Conservation (phyloP, 305 asterid genomes). For the Fraxinus sp. region DNA sequence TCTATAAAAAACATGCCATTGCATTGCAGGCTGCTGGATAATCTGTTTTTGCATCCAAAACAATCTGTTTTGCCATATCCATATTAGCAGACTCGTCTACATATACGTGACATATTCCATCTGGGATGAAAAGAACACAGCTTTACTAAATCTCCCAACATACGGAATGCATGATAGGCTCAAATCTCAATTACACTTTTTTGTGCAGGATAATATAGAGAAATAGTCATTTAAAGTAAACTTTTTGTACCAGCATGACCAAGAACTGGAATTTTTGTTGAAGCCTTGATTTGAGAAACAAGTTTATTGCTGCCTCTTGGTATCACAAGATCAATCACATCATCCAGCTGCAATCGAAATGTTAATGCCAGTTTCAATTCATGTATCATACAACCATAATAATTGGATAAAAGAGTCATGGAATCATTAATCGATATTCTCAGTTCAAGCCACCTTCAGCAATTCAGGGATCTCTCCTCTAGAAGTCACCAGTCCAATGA, state of each 20-base stretch:
- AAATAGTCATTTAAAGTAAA: background rate
- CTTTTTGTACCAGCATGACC: slow-evolving; percentile 81
- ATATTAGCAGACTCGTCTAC: slow-evolving; percentile 81
- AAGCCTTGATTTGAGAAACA: slow-evolving; percentile 85
- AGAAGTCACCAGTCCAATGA: slow-evolving; percentile 91
- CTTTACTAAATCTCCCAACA: slow-evolving; percentile 10
- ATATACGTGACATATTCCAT: slow-evolving; percentile 95
- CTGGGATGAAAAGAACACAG: slow-evolving; percentile 43
- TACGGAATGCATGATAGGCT: slow-evolving; percentile 19
- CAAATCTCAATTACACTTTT: background rate
- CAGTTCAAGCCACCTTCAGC: slow-evolving; percentile 64
- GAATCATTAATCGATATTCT: slow-evolving; percentile 10
- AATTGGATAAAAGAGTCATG: background rate
- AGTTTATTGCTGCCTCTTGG: slow-evolving; percentile 99
- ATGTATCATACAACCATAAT: slow-evolving; percentile 11
- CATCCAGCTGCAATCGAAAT: slow-evolving; percentile 64
- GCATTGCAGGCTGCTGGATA: slow-evolving; percentile 93
- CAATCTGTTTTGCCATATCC: slow-evolving; percentile 82
- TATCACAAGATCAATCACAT: slow-evolving; percentile 95
- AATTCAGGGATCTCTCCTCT: slow-evolving; percentile 96
- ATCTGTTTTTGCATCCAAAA: slow-evolving; percentile 79
- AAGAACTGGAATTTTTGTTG: slow-evolving; percentile 96
- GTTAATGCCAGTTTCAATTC: slow-evolving; percentile 29
- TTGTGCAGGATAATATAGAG: background rate
- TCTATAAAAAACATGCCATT: slow-evolving; percentile 45